Evolutionary conservation across 2,329 filamentous ascomycete species (phyloP).

Genomic region (Aspergillus persii): DNA sequence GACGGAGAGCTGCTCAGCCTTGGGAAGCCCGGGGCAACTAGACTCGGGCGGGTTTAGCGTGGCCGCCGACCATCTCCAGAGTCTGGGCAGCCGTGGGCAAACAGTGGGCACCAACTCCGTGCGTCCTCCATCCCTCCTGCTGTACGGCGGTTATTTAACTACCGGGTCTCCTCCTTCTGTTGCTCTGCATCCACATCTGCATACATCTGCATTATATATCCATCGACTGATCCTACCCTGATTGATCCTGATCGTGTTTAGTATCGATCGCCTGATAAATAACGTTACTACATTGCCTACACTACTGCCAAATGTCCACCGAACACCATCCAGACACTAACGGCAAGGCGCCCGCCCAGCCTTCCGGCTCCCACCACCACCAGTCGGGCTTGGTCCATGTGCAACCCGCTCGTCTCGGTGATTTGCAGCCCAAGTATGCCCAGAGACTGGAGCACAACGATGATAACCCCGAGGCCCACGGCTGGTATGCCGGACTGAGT

Average conservation of each 20-base stretch:
- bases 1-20: not conserved
- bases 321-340: conserved; percentile 21
- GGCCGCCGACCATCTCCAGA: too few species aligned
- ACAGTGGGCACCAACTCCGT: too few species aligned
- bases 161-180: too few species aligned
- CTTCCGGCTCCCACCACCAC: conserved; percentile 30
- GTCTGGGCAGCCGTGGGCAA: too few species aligned
- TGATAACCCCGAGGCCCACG: conserved; percentile 67
- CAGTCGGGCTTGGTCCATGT: conserved; percentile 60
- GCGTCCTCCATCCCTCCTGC: too few species aligned
- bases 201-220: too few species aligned
- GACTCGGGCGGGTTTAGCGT: not conserved
- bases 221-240: too few species aligned
- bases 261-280: not conserved
- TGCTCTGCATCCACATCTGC: too few species aligned
- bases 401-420: conserved; percentile 75
- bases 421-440: conserved; percentile 82
- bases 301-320: conserved; percentile 26
- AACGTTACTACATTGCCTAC: not conserved
- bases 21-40: not conserved
- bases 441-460: conserved; percentile 58
- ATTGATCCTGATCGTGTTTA: too few species aligned
- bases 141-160: too few species aligned
- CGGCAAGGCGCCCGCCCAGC: conserved; percentile 34
- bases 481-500: conserved; percentile 91